Conservation (phyloP, 1,284 basidiomycete genomes). For the Rugosomyces carneus region DNA sequence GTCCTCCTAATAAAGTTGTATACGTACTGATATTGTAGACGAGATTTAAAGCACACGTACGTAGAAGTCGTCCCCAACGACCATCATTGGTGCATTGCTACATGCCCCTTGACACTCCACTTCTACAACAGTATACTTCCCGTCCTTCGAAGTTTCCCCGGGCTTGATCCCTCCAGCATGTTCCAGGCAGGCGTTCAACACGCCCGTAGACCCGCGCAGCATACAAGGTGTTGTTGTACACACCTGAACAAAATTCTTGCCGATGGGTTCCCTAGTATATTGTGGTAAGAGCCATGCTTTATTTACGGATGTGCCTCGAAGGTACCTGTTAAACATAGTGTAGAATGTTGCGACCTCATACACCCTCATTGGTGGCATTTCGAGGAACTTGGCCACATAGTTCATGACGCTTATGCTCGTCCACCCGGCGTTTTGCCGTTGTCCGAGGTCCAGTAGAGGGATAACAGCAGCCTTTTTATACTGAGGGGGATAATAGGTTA, state of each 20-base stretch:
- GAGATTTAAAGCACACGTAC: conserved; percentile 38
- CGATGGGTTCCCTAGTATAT: conserved; percentile 81
- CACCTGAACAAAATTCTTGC: conserved; percentile 92
- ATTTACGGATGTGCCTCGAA: conserved; percentile 20
- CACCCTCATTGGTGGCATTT: conserved; percentile 97
- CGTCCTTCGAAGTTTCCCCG: conserved; percentile 90
- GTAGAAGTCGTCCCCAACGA: conserved; percentile 95
- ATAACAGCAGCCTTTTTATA: conserved; percentile 99
- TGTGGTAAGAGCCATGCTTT: not conserved
- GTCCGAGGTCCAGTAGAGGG: conserved; percentile 92
- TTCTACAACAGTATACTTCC: conserved; percentile 96
- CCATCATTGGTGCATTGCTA: conserved; percentile 99
- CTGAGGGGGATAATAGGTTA: conserved; percentile 90
- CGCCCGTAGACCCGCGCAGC: conserved; percentile 88
- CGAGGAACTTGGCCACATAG: conserved; percentile 87
- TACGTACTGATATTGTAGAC: conserved; percentile 9
- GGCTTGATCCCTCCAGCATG: conserved; percentile 83
- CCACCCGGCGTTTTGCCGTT: conserved; percentile 98
- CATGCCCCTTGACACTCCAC: conserved; percentile 99
- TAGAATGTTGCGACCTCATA: conserved; percentile 99
- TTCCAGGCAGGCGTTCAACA: conserved; percentile 79
- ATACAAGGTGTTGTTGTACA: conserved; percentile 99
- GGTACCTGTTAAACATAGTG: conserved; percentile 95
- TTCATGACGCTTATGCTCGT: conserved; percentile 99
- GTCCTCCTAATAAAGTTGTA: conserved; percentile 81